These are phyloP conservation scores for Cercophora samala DNA, from an alignment of 495 filamentous ascomycete species.

Conservation along the genomic window DNA sequence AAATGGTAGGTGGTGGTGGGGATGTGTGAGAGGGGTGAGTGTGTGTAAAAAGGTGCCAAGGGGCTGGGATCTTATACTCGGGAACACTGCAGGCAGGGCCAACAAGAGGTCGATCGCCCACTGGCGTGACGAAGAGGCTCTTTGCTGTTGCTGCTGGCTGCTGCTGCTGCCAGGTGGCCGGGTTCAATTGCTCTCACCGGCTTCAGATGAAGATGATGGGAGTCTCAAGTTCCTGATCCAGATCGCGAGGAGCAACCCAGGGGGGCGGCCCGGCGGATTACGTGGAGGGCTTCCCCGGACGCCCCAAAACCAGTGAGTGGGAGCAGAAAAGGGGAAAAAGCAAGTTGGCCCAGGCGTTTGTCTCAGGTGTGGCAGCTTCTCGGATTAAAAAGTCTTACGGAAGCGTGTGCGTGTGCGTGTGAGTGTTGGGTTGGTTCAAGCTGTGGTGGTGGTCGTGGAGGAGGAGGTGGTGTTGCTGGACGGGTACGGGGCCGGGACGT, in stretches of 20 bases:
- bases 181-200: background rate
- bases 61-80: background rate
- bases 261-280: conserved; percentile 7
- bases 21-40: background rate
- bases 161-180: background rate
- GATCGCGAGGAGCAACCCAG: background rate
- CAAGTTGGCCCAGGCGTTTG: background rate
- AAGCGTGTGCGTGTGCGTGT: background rate
- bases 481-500: background rate
- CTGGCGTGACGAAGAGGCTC: background rate
- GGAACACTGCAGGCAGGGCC: background rate
- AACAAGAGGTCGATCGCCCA: no score
- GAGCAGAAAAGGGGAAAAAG: background rate
- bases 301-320: background rate
- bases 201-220: background rate
- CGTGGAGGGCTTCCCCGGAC: conserved; percentile 10
- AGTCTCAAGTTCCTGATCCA: conserved; percentile 5
- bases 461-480: background rate
- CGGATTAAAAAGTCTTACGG: background rate
- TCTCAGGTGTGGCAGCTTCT: background rate
- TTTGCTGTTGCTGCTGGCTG: background rate
- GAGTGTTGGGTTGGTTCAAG: background rate
- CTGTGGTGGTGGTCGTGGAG: background rate
- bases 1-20: background rate
- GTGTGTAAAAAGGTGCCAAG: background rate